Base-by-base conservation (phyloP, 176 grass and related monocot genomes). In the Phoenix roebelenii region DNA sequence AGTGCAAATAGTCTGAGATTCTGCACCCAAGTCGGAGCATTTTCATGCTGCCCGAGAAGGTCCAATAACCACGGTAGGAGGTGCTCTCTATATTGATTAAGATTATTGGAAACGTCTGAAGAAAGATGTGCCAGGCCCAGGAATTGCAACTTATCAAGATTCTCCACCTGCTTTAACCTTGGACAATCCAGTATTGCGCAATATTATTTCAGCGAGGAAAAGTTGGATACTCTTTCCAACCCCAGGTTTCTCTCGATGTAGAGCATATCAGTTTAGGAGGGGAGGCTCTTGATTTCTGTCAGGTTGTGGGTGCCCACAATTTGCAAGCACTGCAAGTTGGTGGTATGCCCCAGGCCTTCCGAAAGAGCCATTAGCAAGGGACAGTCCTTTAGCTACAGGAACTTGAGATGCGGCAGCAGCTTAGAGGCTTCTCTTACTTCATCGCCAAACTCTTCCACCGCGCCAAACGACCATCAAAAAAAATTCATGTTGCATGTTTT, bases 211-310 rank as follows among this genome's bases (percentile, higher is more conserved):
- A 77, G 44, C 18, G 16, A 23, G 15, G 49, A 51, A 25, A 80
- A 7, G 22, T 69, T 59, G 5, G 67, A 79, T 16, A 84, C 19
- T 29, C 25, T 35, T 61, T 84, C 51, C 3, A 79, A 22, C 10
- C 6, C 0, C 28, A 24, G 29, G 39, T 64, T 67, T 2, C 4
- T 0, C 0, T 0, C 0, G 15, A 79, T 56, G 14, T 16, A 0
- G 15, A 77, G 67, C 20, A 16, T 0, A 4, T 51, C 54, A 7
- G 54, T 52, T 0, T 79, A 48, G 32, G 55, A 62, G 0, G 5
- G 50, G 1, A 85, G 50, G 50, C 79, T 65, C 22, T 69, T 53
- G 15, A 82, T 70, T 28, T 52, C 61, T 15, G 30, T 71, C 14
- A 82, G 18, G 30, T 18, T 60, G 20, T 50, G 2, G 23, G 25